These are phyloP conservation scores for Trichoderma sp. DNA, from an alignment of 2,329 filamentous ascomycete species.

Conservation along the genomic window DNA sequence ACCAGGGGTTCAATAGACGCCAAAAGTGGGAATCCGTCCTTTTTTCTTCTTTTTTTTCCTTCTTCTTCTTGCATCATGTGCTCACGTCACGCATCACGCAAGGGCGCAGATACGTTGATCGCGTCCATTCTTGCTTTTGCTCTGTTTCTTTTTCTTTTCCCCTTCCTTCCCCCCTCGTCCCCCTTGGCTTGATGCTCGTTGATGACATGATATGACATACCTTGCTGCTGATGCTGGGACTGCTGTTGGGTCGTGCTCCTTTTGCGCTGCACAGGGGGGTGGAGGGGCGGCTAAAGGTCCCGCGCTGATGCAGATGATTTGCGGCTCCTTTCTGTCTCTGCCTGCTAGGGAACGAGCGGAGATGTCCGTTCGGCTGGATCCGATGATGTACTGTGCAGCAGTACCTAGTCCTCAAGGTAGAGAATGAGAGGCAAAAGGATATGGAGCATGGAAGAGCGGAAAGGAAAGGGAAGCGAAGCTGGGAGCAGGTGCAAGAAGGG, in stretches of 20 bases:
- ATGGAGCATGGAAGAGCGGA: too few species aligned
- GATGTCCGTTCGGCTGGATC: slow-evolving; percentile 4
- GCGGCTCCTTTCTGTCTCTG: not conserved
- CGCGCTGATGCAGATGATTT: slow-evolving; percentile 18
- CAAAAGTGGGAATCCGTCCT: not conserved
- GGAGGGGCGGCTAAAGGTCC: not conserved
- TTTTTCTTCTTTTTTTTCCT: not conserved
- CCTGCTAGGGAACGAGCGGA: slow-evolving; percentile 3
- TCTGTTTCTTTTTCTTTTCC: not conserved
- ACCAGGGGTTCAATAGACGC: too few species aligned
- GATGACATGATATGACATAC: not conserved
- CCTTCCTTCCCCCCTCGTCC: too few species aligned
- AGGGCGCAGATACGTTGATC: not conserved
- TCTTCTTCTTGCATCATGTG: not conserved
- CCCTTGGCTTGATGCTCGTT: too few species aligned
- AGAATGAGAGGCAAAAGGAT: too few species aligned
- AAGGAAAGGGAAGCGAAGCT: too few species aligned
- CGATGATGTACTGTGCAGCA: not conserved
- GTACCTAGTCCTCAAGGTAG: not conserved
- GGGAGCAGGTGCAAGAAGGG: too few species aligned
- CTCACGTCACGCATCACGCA: not conserved
- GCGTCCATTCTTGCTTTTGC: not conserved
- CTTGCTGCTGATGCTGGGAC: not conserved
- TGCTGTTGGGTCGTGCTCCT: not conserved
- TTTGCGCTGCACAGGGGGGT: not conserved